phyloP scores from a whole-genome alignment of 2,329 filamentous ascomycete genomes.

The Monosporascus sp. region DNA sequence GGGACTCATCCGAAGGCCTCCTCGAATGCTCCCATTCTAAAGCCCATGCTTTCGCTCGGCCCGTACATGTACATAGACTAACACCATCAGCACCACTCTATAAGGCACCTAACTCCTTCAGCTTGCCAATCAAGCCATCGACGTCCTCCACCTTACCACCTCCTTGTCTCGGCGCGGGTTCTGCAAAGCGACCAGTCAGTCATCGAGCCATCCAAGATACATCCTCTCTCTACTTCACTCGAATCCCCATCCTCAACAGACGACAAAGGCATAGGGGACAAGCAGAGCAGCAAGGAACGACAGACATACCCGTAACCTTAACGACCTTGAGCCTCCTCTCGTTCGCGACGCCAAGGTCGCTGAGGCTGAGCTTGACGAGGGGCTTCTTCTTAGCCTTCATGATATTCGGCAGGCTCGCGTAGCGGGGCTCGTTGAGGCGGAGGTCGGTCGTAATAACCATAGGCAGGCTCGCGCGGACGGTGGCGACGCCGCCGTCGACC shows the following conservation, averaged over 20 bases:
- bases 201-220: not conserved
- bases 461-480: slow-evolving; percentile 76
- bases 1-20: no score
- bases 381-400: slow-evolving; percentile 99
- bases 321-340: slow-evolving; percentile 77
- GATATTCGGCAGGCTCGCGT: slow-evolving; percentile 93
- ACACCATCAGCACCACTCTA: slow-evolving; percentile 33
- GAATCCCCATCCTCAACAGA: not conserved
- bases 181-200: slow-evolving; percentile 36
- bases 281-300: not conserved
- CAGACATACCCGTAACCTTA: slow-evolving; percentile 70
- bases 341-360: slow-evolving; percentile 73
- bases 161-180: slow-evolving; percentile 81
- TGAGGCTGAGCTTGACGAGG: slow-evolving; percentile 82
- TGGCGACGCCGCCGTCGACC: slow-evolving; percentile 94
- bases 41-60: no score
- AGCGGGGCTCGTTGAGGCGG: slow-evolving; percentile 88
- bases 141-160: slow-evolving; percentile 98
- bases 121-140: slow-evolving; percentile 83
- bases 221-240: not conserved
- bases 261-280: not conserved
- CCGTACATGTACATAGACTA: not conserved
- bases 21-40: no score
- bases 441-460: slow-evolving; percentile 95
- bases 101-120: slow-evolving; percentile 93